Evolutionary conservation across 108 stramenopile genomes (phyloP), one percentile per base, ranked within the genome.

Genomic region (Heterococcus sp.): DNA sequence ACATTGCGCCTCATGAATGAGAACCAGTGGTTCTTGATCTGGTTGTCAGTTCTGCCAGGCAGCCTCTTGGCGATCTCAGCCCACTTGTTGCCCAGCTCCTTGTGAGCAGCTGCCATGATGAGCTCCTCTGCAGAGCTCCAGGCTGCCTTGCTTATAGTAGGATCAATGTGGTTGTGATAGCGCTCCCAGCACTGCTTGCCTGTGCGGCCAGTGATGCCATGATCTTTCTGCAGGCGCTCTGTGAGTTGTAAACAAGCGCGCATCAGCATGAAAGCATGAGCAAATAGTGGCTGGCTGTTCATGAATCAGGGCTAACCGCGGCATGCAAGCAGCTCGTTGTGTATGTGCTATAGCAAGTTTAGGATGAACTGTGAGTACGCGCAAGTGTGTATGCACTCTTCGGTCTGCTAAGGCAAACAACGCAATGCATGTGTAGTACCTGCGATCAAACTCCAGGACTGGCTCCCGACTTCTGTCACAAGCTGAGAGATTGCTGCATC

Each of bases 141-240:
- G 28, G 91, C 91, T 14, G 38, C 30, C 75, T 87, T 64, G 14
- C 83, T 86, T 36, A 89, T 88, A 32, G n/a, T 84, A 0, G 89
- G 89, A 32, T 87, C 82, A 33, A 90, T 66, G 68, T 89, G 85
- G 67, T 90, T 89, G n/a, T 86, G 68, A 87, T 87, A 90, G n/a
- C 80, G 46, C 46, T 92, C 91, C 29, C 93, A 84, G 82, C 91
- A 92, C 71, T 93, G 93, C 65, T 93, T 93, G 4, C 92, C 92
- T 32, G 91, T 89, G 2, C 93, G 83, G 0, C 87, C 87, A 28
- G 31, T 28, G 33, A 89, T 86, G 30, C 36, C 38, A 38, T 38
- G 83, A 26, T 88, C 88, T 1, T 75, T 27, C 26, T 74, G 63
- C 0, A 90, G 39, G 36, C 69, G 32, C 40, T 87, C 84, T 26